Conservation (phyloP, 1,284 basidiomycete species). For the Ustilago loliicola region DNA sequence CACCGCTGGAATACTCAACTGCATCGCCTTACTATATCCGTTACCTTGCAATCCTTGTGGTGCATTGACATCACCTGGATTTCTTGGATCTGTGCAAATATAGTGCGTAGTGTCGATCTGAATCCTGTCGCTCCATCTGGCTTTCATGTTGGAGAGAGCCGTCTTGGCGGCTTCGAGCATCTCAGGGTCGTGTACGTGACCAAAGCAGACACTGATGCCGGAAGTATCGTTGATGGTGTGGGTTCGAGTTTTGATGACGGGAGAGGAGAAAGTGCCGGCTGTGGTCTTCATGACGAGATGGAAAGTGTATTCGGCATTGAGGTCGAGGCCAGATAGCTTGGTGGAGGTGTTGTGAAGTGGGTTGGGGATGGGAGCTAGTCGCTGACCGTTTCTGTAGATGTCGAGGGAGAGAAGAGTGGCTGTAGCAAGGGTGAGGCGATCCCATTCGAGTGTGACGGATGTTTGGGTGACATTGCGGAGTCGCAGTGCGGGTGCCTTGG, state of each 20-base stretch:
- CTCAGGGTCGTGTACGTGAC: constrained; percentile 50
- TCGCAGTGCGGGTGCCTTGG: constrained; percentile 60
- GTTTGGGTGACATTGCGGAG: constrained; percentile 69
- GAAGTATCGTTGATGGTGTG: constrained; percentile 68
- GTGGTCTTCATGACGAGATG: constrained; percentile 68
- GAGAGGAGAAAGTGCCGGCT: constrained; percentile 62
- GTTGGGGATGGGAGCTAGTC: constrained; percentile 67
- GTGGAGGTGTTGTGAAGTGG: constrained; percentile 67
- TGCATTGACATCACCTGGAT: constrained; percentile 42
- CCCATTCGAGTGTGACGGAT: constrained; percentile 69
- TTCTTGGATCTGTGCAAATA: constrained; percentile 61
- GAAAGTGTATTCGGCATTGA: constrained; percentile 68
- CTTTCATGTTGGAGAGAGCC: constrained; percentile 57
- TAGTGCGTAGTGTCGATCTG: constrained; percentile 77
- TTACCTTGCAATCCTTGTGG: constrained; percentile 29
- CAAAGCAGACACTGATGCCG: constrained; percentile 68
- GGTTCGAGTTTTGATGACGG: constrained; percentile 59
- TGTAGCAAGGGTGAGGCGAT: constrained; percentile 61
- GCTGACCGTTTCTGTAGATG: constrained; percentile 66
- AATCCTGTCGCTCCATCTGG: constrained; percentile 84
- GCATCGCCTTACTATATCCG: constrained; percentile 63
- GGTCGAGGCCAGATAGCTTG: constrained; percentile 66
- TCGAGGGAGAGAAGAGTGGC: constrained; percentile 65
- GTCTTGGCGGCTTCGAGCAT: constrained; percentile 56
- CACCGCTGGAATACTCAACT: constrained; percentile 68